Evolutionary conservation across 2,329 filamentous ascomycete species (phyloP).

Genomic region (Penicillium nordicum): DNA sequence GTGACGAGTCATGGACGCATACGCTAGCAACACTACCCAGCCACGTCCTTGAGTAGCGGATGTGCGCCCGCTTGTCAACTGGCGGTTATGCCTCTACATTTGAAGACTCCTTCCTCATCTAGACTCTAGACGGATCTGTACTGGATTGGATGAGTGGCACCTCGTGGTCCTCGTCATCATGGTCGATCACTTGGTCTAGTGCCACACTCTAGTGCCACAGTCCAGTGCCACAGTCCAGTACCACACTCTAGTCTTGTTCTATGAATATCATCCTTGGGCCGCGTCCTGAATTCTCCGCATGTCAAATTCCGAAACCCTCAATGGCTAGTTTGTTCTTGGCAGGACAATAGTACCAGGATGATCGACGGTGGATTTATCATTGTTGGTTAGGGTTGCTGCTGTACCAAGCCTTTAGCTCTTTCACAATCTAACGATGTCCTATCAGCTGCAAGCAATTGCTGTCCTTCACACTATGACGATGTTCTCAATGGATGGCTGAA

Average conservation of each 20-base stretch:
- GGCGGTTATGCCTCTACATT: neutral
- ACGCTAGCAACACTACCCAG: neutral
- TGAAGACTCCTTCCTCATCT: neutral
- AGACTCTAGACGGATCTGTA: neutral
- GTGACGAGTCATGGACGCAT: constrained; percentile 1
- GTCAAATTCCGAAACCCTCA: neutral
- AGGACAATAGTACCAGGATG: neutral
- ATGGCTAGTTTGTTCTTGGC: constrained; percentile 1
- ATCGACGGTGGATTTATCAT: neutral
- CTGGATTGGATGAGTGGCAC: neutral
- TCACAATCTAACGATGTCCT: neutral
- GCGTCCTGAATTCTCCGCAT: constrained; percentile 6
- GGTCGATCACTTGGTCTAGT: constrained; percentile 6
- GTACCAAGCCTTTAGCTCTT: neutral
- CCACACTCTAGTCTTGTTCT: neutral
- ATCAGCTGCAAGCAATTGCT: neutral
- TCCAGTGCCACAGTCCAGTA: neutral
- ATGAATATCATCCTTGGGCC: neutral
- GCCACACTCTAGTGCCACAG: neutral
- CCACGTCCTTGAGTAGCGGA: neutral
- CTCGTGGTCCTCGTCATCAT: constrained; percentile 16
- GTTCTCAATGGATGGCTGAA: neutral
- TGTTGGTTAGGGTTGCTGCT: neutral
- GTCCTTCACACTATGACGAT: neutral
- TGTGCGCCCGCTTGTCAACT: neutral